phyloP scores from a whole-genome alignment of 257 asterid species.

The Hygrophila difformis region DNA sequence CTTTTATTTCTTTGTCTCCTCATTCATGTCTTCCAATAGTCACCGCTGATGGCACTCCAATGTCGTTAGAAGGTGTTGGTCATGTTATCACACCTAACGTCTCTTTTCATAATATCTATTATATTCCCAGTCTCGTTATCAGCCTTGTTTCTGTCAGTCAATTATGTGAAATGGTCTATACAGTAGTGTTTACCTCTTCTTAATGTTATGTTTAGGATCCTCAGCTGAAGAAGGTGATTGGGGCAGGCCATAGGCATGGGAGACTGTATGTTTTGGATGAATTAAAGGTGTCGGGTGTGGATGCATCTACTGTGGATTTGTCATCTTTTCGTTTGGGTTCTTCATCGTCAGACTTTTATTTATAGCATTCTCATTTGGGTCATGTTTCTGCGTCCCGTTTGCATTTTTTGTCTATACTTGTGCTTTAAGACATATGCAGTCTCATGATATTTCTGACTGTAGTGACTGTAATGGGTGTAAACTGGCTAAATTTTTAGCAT shows the following conservation, averaged over 20 bases:
- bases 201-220: conserved; percentile 1
- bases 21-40: neutral
- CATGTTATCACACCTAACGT: neutral
- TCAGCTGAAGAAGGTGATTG: neutral
- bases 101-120: neutral
- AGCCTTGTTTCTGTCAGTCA: neutral
- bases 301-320: neutral
- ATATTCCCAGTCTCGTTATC: neutral
- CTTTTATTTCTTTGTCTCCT: neutral
- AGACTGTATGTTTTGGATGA: conserved; percentile 7
- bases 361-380: conserved; percentile 2
- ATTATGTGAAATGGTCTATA: neutral
- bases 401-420: neutral
- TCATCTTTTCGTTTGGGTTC: neutral
- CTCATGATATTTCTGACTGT: neutral
- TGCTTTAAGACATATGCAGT: neutral
- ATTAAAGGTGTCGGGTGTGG: neutral
- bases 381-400: neutral
- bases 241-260: conserved; percentile 1
- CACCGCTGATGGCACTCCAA: conserved; percentile 2
- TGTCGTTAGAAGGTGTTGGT: neutral
- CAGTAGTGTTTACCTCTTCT: neutral
- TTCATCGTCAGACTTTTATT: neutral
- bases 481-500: neutral
- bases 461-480: conserved; percentile 4